These are phyloP conservation scores for Talaromyces borbonicus DNA, from an alignment of 495 filamentous ascomycete genomes.

Conservation along the genomic window DNA sequence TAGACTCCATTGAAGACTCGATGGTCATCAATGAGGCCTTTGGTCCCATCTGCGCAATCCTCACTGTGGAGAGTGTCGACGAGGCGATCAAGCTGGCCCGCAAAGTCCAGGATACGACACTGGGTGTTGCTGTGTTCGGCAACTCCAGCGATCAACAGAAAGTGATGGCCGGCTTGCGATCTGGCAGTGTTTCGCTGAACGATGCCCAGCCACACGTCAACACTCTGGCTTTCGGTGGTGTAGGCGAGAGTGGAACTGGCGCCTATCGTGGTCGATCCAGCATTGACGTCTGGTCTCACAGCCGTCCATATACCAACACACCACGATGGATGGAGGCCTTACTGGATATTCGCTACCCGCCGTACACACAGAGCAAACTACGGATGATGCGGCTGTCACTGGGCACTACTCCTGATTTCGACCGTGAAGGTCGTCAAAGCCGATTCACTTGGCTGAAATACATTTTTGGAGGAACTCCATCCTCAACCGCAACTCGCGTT, in stretches of 20 bases:
- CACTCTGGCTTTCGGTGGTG: constrained; percentile 79
- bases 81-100: constrained; percentile 73
- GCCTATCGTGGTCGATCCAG: constrained; percentile 73
- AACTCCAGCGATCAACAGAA: constrained; percentile 61
- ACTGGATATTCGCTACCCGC: constrained; percentile 71
- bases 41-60: constrained; percentile 75
- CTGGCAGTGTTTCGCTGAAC: constrained; percentile 72
- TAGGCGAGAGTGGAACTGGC: constrained; percentile 77
- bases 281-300: constrained; percentile 79
- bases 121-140: constrained; percentile 79
- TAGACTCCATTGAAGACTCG: constrained; percentile 65
- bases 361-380: constrained; percentile 53
- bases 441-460: constrained; percentile 36
- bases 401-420: constrained; percentile 63
- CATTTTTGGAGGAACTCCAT: constrained; percentile 32
- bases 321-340: constrained; percentile 73
- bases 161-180: constrained; percentile 55
- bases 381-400: constrained; percentile 47
- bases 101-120: constrained; percentile 64
- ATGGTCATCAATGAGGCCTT: constrained; percentile 77
- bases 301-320: constrained; percentile 62
- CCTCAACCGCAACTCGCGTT: constrained; percentile 31
- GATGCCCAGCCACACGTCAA: constrained; percentile 77
- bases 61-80: constrained; percentile 65
- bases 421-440: constrained; percentile 58